Evolutionary conservation across 345 rosid genomes (phyloP).

Genomic region (Eucalyptus regnans): DNA sequence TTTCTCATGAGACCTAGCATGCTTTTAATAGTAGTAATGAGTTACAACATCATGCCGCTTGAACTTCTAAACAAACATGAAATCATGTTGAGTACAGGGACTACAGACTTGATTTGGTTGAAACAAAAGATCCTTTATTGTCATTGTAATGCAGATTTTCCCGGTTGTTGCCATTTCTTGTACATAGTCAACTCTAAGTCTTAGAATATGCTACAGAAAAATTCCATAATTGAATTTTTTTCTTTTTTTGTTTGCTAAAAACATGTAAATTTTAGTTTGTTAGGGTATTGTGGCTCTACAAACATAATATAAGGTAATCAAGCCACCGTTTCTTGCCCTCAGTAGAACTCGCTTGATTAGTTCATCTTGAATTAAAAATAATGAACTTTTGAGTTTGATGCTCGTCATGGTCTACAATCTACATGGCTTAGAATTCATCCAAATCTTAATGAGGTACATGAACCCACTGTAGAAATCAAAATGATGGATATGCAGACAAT

Average conservation of each 20-base stretch:
- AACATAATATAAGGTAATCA: neutral
- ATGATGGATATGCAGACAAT: neutral
- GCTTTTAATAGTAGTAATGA: no score
- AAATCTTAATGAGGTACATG: neutral
- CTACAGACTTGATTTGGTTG: no score
- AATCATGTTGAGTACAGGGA: no score
- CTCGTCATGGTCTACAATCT: neutral
- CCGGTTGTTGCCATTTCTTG: neutral
- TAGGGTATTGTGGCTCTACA: neutral
- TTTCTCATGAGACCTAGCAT: no score
- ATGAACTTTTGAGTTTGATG: neutral
- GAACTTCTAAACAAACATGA: no score
- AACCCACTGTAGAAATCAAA: neutral
- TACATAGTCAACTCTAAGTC: neutral
- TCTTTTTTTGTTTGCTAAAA: neutral
- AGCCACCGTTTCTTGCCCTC: neutral
- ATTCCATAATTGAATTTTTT: neutral
- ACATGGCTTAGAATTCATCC: neutral
- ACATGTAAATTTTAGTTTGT: neutral
- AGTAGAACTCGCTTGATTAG: neutral
- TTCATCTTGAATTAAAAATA: neutral
- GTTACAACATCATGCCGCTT: no score
- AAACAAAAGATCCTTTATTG: no score
- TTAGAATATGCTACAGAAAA: neutral
- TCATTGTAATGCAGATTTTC: neutral